Evolutionary conservation across 805 yeast genomes (phyloP), one percentile per base, ranked within the genome.

Genomic region (Ogataea pignaliae): DNA sequence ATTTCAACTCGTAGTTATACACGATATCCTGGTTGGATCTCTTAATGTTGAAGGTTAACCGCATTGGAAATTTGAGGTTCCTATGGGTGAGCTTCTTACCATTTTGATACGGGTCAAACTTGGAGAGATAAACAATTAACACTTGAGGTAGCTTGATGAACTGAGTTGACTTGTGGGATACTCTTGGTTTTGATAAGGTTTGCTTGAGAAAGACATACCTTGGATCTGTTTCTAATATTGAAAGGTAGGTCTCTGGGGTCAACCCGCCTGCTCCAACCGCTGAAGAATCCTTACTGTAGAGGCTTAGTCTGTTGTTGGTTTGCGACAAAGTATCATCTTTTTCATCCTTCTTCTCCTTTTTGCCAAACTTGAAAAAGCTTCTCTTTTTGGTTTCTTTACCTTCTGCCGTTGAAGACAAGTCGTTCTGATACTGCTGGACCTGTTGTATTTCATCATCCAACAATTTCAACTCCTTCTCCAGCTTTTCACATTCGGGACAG

Each of bases 401-500:
- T 47, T 26, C 21, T 11, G 18, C 13, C 7, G 40, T 36, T 2
- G 37, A 41, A 34, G 30, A 14, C 18, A 12, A 10, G 26, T 26
- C 16, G 18, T 18, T 16, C 13, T 36, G 16, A 26, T 29, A 31
- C 31, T 42, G 32, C 26, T 47, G 37, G 21, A 43, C 44, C 18
- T 46, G 16, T 15, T 36, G 39, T 11, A 36, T 35, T 17, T 10
- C 32, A 5, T 26, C 14, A 15, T 40, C 61, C 51, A 43, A 40
- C 35, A 39, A 41, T 51, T 34, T 46, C 51, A 30, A 40, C 44
- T 45, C 53, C 45, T 48, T 59, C 53, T 44, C 29, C 38, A 51
- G 36, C 46, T 73, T 65, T 41, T 61, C 64, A 65, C 95, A 85
- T 43, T 79, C 76, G 8, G 93, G 90, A 67, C 95, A 85, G 50